Evolutionary conservation across 768 basidiomycete species (phyloP), one percentile per base, ranked within the genome.

Genomic region (Leucosporidium creatinivorum): DNA sequence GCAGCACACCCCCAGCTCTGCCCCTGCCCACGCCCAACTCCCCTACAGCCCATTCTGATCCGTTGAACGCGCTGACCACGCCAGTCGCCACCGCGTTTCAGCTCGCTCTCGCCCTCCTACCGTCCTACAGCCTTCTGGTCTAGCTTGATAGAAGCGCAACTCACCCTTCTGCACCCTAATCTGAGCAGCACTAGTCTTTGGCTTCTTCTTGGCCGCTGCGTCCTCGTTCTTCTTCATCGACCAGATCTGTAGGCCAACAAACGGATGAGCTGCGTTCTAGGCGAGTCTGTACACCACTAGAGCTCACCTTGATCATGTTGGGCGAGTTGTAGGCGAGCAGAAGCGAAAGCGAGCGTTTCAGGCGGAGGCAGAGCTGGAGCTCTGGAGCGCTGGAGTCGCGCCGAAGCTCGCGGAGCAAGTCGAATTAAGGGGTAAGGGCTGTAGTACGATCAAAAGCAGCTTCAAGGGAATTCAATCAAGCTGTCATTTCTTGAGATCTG

Each of bases 221-320:
- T 98, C 91, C 82, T 97, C 92, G 76, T 88, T 90, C 87, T 98
- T 98, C 87, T 98, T 98, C 89, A 99, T 92, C 73, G 87, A 91
- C 89, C 96, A 97, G 76, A 99, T 97, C 96, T 99, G 64, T n/a
- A 36, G 1, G 49, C 12, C 30, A 44, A 55, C 52, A 21, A 39
- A 48, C 10, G 2, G 1, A 2, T 39, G n/a, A 7, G 26, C 36
- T 44, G 5, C 13, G 57, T 23, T 33, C 8, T 19, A 15, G 26
- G 1, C 4, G 12, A 25, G 51, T 44, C 28, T n/a, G 21, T 6
- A 28, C 0, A 44, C 31, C 0, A 47, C 0, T 39, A 44, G 44
- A 30, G 23, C 59, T 25, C 2, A 61, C 58, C 60, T 71, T 71
- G 66, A 71, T 71, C 70, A 67, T 71, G 48, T 60, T 68, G 63